Conservation (phyloP, 2,329 filamentous ascomycete species). For the Grosmannia clavigera region DNA sequence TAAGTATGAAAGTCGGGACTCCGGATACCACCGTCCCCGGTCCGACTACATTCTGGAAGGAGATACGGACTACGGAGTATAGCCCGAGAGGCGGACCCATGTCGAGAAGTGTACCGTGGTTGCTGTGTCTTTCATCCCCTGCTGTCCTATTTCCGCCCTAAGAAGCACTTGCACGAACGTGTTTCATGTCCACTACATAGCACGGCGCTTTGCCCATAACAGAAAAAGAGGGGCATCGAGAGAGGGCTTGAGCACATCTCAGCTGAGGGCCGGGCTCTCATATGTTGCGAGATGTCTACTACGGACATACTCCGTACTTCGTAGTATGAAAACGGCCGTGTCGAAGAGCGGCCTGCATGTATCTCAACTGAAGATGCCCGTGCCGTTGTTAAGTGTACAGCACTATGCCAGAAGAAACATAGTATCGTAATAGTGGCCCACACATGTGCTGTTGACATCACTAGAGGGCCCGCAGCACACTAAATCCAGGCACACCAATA, state of each 20-base stretch:
- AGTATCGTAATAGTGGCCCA: neutral
- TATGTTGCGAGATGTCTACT: neutral
- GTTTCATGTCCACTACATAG: neutral
- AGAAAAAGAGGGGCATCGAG: neutral
- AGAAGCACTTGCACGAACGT: neutral
- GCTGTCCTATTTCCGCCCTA: neutral
- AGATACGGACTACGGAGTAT: neutral
- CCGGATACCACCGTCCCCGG: neutral
- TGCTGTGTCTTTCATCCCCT: neutral
- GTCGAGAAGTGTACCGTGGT: neutral
- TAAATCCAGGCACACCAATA: constrained; percentile 12
- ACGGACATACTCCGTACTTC: no score
- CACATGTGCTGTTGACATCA: neutral
- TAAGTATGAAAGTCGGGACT: neutral
- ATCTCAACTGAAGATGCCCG: no score
- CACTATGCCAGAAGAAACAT: neutral
- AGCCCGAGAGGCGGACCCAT: neutral
- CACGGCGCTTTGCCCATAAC: neutral
- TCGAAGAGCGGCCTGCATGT: neutral
- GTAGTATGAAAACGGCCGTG: neutral
- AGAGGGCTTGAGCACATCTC: neutral
- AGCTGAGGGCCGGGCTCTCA: neutral
- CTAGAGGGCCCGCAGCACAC: neutral
- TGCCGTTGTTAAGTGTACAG: neutral
- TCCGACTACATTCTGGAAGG: neutral